These are phyloP conservation scores for Vishniacozyma victoriae DNA, from an alignment of 768 basidiomycete genomes.

Conservation along the genomic window DNA sequence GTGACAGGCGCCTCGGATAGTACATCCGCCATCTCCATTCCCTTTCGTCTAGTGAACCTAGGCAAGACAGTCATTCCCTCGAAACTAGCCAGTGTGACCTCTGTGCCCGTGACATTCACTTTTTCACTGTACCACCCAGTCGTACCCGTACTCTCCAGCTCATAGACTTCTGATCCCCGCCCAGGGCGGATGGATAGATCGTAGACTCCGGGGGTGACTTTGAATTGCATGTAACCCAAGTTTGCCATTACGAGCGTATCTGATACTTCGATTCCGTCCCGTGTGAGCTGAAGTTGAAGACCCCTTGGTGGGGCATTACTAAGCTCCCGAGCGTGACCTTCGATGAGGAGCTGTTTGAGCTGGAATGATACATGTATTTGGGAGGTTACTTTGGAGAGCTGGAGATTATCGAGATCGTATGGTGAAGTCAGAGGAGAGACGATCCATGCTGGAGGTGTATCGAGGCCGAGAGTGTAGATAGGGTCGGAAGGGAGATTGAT, in stretches of 20 bases:
- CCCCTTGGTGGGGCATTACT: slow-evolving; percentile 74
- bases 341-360: slow-evolving; percentile 84
- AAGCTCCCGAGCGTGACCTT: slow-evolving; percentile 84
- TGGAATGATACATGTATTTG: slow-evolving; percentile 54
- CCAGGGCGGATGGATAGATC: slow-evolving; percentile 75
- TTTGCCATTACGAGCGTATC: slow-evolving; percentile 93
- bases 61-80: slow-evolving; percentile 87
- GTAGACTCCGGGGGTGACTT: slow-evolving; percentile 83
- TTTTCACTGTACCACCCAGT: slow-evolving; percentile 79
- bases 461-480: slow-evolving; percentile 90
- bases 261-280: slow-evolving; percentile 49
- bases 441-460: slow-evolving; percentile 85
- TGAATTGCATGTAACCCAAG: slow-evolving; percentile 93
- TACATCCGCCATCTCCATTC: slow-evolving; percentile 78
- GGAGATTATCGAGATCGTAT: slow-evolving; percentile 94
- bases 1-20: too few species aligned
- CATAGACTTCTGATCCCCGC: slow-evolving; percentile 70
- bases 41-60: slow-evolving; percentile 60
- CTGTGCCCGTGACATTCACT: slow-evolving; percentile 63
- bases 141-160: slow-evolving; percentile 77
- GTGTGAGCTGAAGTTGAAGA: slow-evolving; percentile 75
- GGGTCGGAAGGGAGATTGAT: slow-evolving; percentile 70
- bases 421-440: slow-evolving; percentile 80
- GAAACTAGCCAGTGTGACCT: slow-evolving; percentile 78
- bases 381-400: slow-evolving; percentile 61